These are phyloP conservation scores for Aspergillus sp. DNA, from an alignment of 2,329 filamentous ascomycete species.

Conservation along the genomic window DNA sequence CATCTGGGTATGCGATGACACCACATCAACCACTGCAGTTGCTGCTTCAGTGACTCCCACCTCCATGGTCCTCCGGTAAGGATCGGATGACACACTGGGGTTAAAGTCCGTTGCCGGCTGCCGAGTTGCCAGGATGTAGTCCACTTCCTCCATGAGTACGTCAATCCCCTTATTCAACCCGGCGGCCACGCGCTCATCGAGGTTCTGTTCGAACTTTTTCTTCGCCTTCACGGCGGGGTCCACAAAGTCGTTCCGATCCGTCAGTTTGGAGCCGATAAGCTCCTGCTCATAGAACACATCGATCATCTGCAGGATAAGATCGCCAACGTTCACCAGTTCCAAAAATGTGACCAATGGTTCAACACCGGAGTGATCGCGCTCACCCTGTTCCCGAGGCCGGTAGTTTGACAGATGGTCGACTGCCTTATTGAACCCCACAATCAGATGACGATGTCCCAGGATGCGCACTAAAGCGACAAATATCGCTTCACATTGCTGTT, in stretches of 20 bases:
- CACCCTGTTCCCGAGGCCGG: slow-evolving; percentile 72
- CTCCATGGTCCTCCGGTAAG: slow-evolving; percentile 34
- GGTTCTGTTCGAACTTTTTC: slow-evolving; percentile 98
- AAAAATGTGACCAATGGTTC: slow-evolving; percentile 93
- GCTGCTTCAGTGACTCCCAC: slow-evolving; percentile 76
- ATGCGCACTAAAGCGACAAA: slow-evolving; percentile 83
- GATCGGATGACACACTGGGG: slow-evolving; percentile 51
- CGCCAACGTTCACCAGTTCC: slow-evolving; percentile 95
- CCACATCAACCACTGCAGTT: slow-evolving; percentile 75
- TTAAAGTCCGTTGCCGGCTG: slow-evolving; percentile 90
- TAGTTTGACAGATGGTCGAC: slow-evolving; percentile 88
- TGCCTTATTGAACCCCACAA: slow-evolving; percentile 89
- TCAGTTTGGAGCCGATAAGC: slow-evolving; percentile 75
- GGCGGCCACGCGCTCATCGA: slow-evolving; percentile 93
- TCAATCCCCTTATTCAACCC: slow-evolving; percentile 97
- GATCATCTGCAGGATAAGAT: slow-evolving; percentile 97
- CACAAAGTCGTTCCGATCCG: slow-evolving; percentile 90
- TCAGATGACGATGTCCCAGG: slow-evolving; percentile 82
- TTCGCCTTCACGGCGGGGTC: slow-evolving; percentile 90
- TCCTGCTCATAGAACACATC: slow-evolving; percentile 99
- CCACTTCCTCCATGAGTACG: slow-evolving; percentile 96
- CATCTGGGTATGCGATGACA: slow-evolving; percentile 88
- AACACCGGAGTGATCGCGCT: slow-evolving; percentile 69
- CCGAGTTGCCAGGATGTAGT: slow-evolving; percentile 87
- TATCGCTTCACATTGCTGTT: slow-evolving; percentile 83